phyloP scores from a whole-genome alignment of 179 eudicot genomes.

The Amaranthus tricolor region DNA sequence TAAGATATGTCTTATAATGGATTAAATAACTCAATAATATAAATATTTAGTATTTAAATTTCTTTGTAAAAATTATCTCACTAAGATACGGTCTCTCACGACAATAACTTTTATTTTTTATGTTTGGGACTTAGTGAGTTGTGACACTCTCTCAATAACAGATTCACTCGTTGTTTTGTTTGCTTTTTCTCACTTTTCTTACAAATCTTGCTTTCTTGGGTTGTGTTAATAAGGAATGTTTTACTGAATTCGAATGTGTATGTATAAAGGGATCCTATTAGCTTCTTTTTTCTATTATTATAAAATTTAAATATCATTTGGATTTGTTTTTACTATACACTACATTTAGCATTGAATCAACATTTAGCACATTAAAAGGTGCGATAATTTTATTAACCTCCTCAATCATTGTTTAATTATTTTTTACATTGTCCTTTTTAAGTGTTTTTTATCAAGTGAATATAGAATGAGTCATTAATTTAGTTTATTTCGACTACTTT shows the following conservation, averaged over 20 bases:
- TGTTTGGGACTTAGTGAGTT: not conserved
- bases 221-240: conserved; percentile 29
- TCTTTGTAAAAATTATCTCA: not conserved
- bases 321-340: too few relatives aligned
- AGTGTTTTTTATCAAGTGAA: too few relatives aligned
- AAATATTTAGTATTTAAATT: conserved; percentile 8
- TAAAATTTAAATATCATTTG: too few relatives aligned
- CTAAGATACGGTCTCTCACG: too few relatives aligned
- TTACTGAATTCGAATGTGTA: conserved; percentile 28
- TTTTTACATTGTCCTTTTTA: too few relatives aligned
- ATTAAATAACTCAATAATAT: conserved; percentile 24
- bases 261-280: conserved; percentile 17
- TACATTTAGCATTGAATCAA: too few relatives aligned
- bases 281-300: too few relatives aligned
- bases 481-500: too few relatives aligned
- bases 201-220: conserved; percentile 30
- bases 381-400: too few relatives aligned
- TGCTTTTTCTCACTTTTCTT: conserved; percentile 14
- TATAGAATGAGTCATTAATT: too few relatives aligned
- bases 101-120: not conserved
- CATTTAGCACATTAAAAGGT: too few relatives aligned
- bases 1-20: not conserved
- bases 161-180: not conserved
- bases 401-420: too few relatives aligned
- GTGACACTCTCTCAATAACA: not conserved